Percentiles rank a stretch among this genome's conserved stretches.
Conservation (phyloP, 192 early-diverging fungal genomes). For the Rhizophagus clarus region DNA sequence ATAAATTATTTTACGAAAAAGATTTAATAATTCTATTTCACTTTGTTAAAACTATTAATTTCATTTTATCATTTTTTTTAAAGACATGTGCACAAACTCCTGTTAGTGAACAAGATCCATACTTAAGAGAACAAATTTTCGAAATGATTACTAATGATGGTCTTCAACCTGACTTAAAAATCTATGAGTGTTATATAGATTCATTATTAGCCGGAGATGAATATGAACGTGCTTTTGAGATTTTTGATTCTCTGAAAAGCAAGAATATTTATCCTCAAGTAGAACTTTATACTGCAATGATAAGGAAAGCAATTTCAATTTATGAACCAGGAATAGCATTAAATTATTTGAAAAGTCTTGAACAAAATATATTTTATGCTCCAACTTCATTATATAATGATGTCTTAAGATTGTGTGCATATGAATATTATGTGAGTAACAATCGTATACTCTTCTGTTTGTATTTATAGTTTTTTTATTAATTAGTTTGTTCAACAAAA, state of each 20-base stretch:
- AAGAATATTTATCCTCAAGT: neutral
- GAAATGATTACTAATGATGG: neutral
- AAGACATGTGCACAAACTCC: neutral
- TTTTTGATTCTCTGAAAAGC: neutral
- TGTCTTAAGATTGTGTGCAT: constrained; percentile 1
- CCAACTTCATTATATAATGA: neutral
- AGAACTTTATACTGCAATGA: neutral
- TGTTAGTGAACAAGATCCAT: neutral
- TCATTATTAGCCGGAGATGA: constrained; percentile 4
- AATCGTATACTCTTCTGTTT: neutral
- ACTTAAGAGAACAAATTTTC: neutral
- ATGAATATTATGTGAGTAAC: constrained; percentile 14
- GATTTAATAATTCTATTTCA: neutral
- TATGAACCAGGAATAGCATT: neutral
- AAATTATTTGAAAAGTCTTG: neutral
- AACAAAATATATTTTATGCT: neutral
- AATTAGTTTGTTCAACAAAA: neutral
- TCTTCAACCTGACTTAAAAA: neutral
- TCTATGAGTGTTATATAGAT: neutral
- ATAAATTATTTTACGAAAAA: neutral
- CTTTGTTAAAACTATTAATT: neutral
- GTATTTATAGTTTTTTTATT: neutral
- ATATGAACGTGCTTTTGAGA: constrained; percentile 1
- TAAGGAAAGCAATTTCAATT: neutral
- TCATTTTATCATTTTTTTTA: neutral